Evolutionary conservation across 768 basidiomycete species (phyloP), one percentile per base, ranked within the genome.

Genomic region (Floccularia luteovirens): DNA sequence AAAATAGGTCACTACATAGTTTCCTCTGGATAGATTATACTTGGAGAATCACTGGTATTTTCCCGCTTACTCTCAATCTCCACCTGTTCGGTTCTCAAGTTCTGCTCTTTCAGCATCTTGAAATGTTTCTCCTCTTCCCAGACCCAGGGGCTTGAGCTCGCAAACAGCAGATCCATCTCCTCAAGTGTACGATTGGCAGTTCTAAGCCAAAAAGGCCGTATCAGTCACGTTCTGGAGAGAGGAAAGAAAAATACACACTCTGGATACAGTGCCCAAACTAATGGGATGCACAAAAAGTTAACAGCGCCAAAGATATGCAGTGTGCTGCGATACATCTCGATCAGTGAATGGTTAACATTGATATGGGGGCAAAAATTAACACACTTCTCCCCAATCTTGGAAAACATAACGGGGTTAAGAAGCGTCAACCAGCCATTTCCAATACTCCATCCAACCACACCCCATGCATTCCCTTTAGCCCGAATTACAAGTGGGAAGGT

Each of bases 381-480:
- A 20, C 38, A 59, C 57, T 60, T 58, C 37, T 67, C 67, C 3
- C 57, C 57, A 42, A 69, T 67, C 13, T 43, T 49, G 43, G 51
- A 55, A 52, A 69, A 67, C 65, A 69, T 67, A 24, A 69, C 61
- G 20, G 67, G 67, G 48, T 67, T 69, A 31, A 69, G 47, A 31
- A 69, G 55, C 22, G 62, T 68, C 20, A 67, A 48, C 67, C 67
- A 69, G 8, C 64, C 64, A 41, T 64, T 64, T 16, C 60, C 67
- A 48, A 62, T 54, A 40, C 61, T 63, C 67, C 67, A 69, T 14
- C 67, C 67, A 24, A 68, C 56, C 11, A 69, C 65, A 8, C 67
- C 67, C 53, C 64, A 69, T n/a, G 64, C 66, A 43, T 66, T 69
- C 11, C 67, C 67, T 51, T 67, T 66, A 3, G 66, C 66, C 34